Evolutionary conservation across 2,329 filamentous ascomycete species (phyloP).

Genomic region (Curvularia sp.): DNA sequence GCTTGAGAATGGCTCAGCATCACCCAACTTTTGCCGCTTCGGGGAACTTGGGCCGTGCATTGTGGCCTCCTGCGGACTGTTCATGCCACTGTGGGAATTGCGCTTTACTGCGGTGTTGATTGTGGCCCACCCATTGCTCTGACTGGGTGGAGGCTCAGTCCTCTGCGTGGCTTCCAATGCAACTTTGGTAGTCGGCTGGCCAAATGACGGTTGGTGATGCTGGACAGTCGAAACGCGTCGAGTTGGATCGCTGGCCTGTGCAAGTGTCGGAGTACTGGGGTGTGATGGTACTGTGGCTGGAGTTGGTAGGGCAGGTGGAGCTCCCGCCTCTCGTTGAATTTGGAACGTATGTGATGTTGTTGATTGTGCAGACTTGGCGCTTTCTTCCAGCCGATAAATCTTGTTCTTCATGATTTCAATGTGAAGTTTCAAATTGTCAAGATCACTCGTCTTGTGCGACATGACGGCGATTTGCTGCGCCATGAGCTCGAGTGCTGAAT

Average conservation of each 20-base stretch:
- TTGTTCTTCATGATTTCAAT: constrained; percentile 58
- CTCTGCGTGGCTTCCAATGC: constrained; percentile 31
- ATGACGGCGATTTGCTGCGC: constrained; percentile 51
- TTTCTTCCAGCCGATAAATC: constrained; percentile 50
- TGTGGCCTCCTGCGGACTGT: constrained; percentile 35
- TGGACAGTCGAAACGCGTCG: constrained; percentile 6
- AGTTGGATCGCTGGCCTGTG: constrained; percentile 1
- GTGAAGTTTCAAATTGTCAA: constrained; percentile 56
- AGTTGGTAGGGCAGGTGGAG: constrained; percentile 3
- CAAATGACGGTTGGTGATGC: constrained; percentile 11
- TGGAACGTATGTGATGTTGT: constrained; percentile 17
- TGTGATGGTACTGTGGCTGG: not conserved
- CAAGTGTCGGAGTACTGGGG: constrained; percentile 1
- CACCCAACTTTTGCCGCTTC: constrained; percentile 55
- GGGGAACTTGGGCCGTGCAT: constrained; percentile 49
- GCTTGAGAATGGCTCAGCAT: constrained; percentile 46
- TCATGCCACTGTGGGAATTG: constrained; percentile 44
- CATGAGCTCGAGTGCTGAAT: constrained; percentile 55
- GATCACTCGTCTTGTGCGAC: constrained; percentile 54
- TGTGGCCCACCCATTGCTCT: constrained; percentile 52
- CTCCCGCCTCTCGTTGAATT: constrained; percentile 13
- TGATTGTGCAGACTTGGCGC: constrained; percentile 15
- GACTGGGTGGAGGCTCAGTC: constrained; percentile 24
- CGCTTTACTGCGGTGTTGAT: constrained; percentile 55
- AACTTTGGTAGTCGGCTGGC: constrained; percentile 4